Conservation (phyloP, 345 rosid genomes). For the Eucalyptus cloeziana region DNA sequence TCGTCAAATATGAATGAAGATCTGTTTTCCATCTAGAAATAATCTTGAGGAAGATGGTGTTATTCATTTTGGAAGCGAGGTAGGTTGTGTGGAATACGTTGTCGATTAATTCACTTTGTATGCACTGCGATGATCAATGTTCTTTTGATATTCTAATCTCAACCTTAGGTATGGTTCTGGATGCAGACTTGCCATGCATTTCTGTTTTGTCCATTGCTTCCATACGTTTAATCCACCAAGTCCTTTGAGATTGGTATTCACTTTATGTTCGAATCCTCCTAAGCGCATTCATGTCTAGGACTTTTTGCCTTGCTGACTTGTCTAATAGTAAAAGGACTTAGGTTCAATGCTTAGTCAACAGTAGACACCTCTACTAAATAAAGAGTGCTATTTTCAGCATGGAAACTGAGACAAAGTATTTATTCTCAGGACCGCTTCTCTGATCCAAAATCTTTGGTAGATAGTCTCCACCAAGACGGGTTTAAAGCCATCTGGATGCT, state of each 20-base stretch:
- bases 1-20: not conserved
- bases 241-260: not conserved
- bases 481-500: constrained; percentile 97
- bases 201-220: not conserved
- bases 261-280: not conserved
- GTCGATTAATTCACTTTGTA: not conserved
- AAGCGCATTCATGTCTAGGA: not conserved
- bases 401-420: not conserved
- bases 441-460: constrained; percentile 51
- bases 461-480: constrained; percentile 49
- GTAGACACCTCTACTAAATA: not conserved
- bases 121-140: not conserved
- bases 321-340: not conserved
- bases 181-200: not conserved
- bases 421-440: constrained; percentile 50
- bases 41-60: not conserved
- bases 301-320: not conserved
- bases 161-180: not conserved
- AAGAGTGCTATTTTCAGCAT: not conserved
- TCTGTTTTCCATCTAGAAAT: not conserved
- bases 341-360: not conserved
- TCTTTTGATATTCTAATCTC: not conserved
- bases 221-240: not conserved
- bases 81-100: not conserved
- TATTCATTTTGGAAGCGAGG: not conserved